Evolutionary conservation across 2,329 filamentous ascomycete species (phyloP).

Genomic region (Alternaria tenuissima): DNA sequence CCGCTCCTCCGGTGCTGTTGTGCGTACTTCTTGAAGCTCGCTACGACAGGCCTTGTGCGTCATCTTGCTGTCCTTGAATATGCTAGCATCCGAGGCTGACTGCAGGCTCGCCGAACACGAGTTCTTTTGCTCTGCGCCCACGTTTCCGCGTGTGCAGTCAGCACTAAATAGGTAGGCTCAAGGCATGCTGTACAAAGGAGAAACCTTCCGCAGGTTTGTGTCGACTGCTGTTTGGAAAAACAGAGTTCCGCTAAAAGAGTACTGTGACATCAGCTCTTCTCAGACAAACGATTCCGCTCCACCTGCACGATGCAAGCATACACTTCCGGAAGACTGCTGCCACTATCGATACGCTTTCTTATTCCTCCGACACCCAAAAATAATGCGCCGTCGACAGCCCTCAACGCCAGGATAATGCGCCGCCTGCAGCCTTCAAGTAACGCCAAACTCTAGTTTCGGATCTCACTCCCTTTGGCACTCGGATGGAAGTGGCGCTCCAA

Average conservation of each 20-base stretch:
- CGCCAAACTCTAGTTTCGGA: not conserved
- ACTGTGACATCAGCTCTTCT: constrained; percentile 1
- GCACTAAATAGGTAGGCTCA: not conserved
- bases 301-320: constrained; percentile 5
- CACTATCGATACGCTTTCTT: constrained; percentile 30
- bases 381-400: constrained; percentile 7
- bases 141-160: not conserved
- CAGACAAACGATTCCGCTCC: not conserved
- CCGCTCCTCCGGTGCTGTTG: constrained; percentile 26
- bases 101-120: constrained; percentile 6
- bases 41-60: constrained; percentile 9
- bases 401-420: constrained; percentile 10
- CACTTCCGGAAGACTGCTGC: constrained; percentile 14
- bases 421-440: not conserved
- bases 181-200: not conserved
- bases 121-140: constrained; percentile 1
- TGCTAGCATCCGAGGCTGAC: constrained; percentile 10
- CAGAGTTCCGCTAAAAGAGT: constrained; percentile 4
- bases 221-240: not conserved
- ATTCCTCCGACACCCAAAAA: constrained; percentile 21
- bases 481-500: constrained; percentile 2
- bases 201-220: not conserved
- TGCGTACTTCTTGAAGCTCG: constrained; percentile 18
- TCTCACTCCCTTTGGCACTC: not conserved
- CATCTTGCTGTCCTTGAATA: constrained; percentile 16